phyloP scores from a whole-genome alignment of 345 rosid genomes.

The Combretum micranthum region DNA sequence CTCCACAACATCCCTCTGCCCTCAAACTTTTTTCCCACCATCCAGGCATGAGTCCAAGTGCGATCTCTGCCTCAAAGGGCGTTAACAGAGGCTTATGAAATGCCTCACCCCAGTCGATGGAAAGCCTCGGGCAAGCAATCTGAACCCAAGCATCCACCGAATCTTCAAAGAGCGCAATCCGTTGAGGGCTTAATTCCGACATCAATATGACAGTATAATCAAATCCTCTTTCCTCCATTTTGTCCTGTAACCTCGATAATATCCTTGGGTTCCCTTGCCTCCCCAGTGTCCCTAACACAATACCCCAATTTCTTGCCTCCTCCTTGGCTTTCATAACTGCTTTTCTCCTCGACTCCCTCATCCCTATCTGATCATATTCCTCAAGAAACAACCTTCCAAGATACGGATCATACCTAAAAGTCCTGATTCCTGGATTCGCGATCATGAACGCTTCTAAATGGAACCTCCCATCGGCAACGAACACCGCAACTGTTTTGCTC shows the following conservation, averaged over 20 bases:
- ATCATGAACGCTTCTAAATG: conserved; percentile 92
- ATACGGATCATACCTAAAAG: conserved; percentile 81
- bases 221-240: conserved; percentile 58
- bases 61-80: conserved; percentile 87
- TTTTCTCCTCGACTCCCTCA: conserved; percentile 67
- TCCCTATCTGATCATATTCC: conserved; percentile 89
- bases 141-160: conserved; percentile 92
- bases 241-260: conserved; percentile 69
- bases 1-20: conserved; percentile 10
- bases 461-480: conserved; percentile 90
- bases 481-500: conserved; percentile 42
- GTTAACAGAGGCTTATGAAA: conserved; percentile 75
- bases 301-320: conserved; percentile 56
- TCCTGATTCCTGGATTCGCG: conserved; percentile 65
- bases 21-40: conserved; percentile 66
- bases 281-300: conserved; percentile 87
- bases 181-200: conserved; percentile 76
- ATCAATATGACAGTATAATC: conserved; percentile 57
- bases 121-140: conserved; percentile 87
- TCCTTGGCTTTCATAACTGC: conserved; percentile 44
- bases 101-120: conserved; percentile 97
- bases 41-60: conserved; percentile 56
- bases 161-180: conserved; percentile 77
- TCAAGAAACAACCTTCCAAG: conserved; percentile 70
- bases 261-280: conserved; percentile 90